Base-by-base conservation (phyloP, 768 basidiomycete genomes). In the Suillus variegatus region DNA sequence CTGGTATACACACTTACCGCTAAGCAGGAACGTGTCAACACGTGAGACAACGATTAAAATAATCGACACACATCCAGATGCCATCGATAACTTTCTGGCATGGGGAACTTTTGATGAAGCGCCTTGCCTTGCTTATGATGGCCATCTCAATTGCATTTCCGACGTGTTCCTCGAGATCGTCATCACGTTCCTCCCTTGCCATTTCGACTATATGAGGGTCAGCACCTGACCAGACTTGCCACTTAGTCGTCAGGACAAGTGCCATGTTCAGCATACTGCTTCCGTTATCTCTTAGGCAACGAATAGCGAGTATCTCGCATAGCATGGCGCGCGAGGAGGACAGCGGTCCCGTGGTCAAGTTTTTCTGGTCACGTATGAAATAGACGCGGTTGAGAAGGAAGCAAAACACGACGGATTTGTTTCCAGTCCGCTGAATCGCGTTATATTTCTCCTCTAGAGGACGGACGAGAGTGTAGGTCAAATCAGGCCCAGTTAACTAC, bases 71-170 rank as follows among this genome's bases (percentile, higher is more conserved):
- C 91, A 84, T 83, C 91, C 91, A 93, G 36, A 92, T 92, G 0
- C 83, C 86, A 77, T 91, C 86, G 65, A 97, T 96, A 58, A 98
- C 92, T 71, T 89, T 95, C 74, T 97, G 95, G 71, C 91, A 95
- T 2, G 94, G 86, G 0, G 92, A 87, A 69, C 88, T 90, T 73
- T 95, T 94, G 72, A 97, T 95, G 77, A 98, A 97, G 22, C 88
- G 81, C 72, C 94, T 95, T 6, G 94, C 89, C 71, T 88, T 90
- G 66, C 92, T 86, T 25, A 97, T 82, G 68, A 97, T 95, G 5
- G 95, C 95, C 82, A 94, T 83, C 75, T 98, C 95, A 60, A 97
- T 91, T 1, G 94, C 95, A 72, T 95, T 97, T 6, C 96, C 95
- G 2, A 95, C 88, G 63, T 89, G 77, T 62, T 94, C 88, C 70